These are phyloP conservation scores for Tremellales sp. DNA, from an alignment of 1,284 basidiomycete species.

Conservation along the genomic window DNA sequence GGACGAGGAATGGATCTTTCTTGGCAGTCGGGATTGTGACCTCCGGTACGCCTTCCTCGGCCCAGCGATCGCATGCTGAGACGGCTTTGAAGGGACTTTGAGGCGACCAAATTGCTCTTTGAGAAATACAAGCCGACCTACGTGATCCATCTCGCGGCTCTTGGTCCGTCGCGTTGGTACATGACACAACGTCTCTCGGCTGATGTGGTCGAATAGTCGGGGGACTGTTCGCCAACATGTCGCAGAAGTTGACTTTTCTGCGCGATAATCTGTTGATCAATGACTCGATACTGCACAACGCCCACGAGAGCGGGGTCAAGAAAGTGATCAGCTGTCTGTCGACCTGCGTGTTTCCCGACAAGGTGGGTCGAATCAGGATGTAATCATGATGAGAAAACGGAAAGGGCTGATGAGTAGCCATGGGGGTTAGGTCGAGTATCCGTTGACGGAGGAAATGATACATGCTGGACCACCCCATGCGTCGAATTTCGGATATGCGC, in stretches of 20 bases:
- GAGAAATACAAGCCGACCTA: conserved; percentile 84
- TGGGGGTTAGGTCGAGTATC: conserved; percentile 57
- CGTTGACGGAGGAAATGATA: conserved; percentile 83
- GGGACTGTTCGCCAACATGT: conserved; percentile 87
- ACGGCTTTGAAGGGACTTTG: conserved; percentile 55
- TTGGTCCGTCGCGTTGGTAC: conserved; percentile 55
- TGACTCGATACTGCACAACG: conserved; percentile 75
- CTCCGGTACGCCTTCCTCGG: conserved; percentile 14
- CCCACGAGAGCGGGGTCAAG: conserved; percentile 59
- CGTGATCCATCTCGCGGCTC: conserved; percentile 83
- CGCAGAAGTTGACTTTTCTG: conserved; percentile 81
- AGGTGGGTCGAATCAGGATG: conserved; percentile 18
- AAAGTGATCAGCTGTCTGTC: conserved; percentile 51
- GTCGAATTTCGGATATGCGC: conserved; percentile 81
- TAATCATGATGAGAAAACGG: neutral
- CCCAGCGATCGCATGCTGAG: neutral
- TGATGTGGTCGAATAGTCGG: conserved; percentile 58
- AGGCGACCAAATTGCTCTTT: conserved; percentile 59
- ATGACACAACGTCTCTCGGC: neutral
- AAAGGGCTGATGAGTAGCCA: neutral
- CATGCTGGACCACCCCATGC: conserved; percentile 79
- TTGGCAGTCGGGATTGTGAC: conserved; percentile 57
- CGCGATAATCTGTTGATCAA: conserved; percentile 88
- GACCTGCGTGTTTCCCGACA: conserved; percentile 52
- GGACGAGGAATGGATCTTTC: conserved; percentile 81